Evolutionary conservation across 345 rosid genomes (phyloP), one percentile per base, ranked within the genome.

Genomic region (Microcos paniculata): DNA sequence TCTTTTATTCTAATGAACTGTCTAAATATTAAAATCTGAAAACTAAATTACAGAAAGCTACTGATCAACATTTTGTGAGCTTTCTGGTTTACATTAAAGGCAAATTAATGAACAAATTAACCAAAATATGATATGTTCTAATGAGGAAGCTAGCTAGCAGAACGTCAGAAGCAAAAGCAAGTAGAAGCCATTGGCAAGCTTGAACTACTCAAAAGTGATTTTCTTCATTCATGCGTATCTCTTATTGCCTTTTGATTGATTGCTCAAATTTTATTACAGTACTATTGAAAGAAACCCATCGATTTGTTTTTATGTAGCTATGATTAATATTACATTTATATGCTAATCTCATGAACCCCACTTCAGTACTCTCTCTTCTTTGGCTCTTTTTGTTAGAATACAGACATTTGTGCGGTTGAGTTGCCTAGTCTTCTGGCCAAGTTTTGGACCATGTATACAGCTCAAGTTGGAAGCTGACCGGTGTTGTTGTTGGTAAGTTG

Each of bases 391-490:
- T 53, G 31, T 28, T 8, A 21, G 61, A 35, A 35, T 35, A 42
- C 31, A 52, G 68, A 51, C 57, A 75, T 19, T 28, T 69, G 12
- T 6, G 58, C 58, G 13, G 58, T 21, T 6, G 53, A 23, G 12
- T 43, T 42, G 70, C 33, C 28, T 59, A 4, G 72, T 69, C 52
- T 30, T 35, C 18, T n/a, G 56, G 62, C 55, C 61, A 57, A 33
- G 62, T 8, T 66, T 52, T 75, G 75, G 81, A 67, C 80, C 77
- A 61, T n/a, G n/a, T n/a, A n/a, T 68, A 71, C 5, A 24, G 62
- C 40, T 51, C 24, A 31, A 3, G 14, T 61, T 58, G n/a, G 43
- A 66, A 64, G 51, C 38, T 45, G 2, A 28, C 43, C 21, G n/a
- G 7, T 48, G 43, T 0, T 18, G 0, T 19, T 69, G 58, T 18